Evolutionary conservation across 2,329 filamentous ascomycete genomes (phyloP).

Genomic region (Leptographium radiaticola): DNA sequence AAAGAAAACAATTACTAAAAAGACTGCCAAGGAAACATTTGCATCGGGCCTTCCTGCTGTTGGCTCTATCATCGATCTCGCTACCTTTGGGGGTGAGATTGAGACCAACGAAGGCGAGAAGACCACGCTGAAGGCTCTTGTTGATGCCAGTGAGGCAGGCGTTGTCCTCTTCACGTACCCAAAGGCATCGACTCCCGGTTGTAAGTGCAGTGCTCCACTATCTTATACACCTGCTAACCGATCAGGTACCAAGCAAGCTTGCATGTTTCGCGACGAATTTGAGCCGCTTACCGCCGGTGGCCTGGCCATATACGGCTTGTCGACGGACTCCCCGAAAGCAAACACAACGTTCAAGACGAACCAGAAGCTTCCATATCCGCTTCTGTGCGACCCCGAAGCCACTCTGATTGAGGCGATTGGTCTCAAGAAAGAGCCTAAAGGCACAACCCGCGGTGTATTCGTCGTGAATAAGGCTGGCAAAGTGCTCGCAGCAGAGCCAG

Average conservation of each 20-base stretch:
- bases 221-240: neutral
- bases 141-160: slow-evolving; percentile 71
- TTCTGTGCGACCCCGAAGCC: slow-evolving; percentile 69
- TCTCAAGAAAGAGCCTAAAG: slow-evolving; percentile 64
- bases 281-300: slow-evolving; percentile 62
- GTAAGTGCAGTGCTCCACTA: slow-evolving; percentile 40
- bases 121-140: slow-evolving; percentile 66
- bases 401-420: slow-evolving; percentile 75
- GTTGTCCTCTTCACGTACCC: slow-evolving; percentile 94
- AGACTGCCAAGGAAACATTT: slow-evolving; percentile 16
- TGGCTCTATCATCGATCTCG: slow-evolving; percentile 42
- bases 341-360: slow-evolving; percentile 90
- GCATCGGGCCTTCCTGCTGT: slow-evolving; percentile 24
- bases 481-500: slow-evolving; percentile 54
- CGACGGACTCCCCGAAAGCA: slow-evolving; percentile 73
- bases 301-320: slow-evolving; percentile 80
- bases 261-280: slow-evolving; percentile 83
- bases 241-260: slow-evolving; percentile 81
- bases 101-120: slow-evolving; percentile 74
- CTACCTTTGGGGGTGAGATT: slow-evolving; percentile 56
- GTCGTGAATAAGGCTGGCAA: slow-evolving; percentile 73
- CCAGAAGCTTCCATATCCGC: slow-evolving; percentile 75
- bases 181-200: slow-evolving; percentile 85
- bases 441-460: slow-evolving; percentile 78
- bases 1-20: slow-evolving; percentile 9